Evolutionary conservation across 2,329 filamentous ascomycete species (phyloP).

Genomic region (Talaromyces pinophilus): DNA sequence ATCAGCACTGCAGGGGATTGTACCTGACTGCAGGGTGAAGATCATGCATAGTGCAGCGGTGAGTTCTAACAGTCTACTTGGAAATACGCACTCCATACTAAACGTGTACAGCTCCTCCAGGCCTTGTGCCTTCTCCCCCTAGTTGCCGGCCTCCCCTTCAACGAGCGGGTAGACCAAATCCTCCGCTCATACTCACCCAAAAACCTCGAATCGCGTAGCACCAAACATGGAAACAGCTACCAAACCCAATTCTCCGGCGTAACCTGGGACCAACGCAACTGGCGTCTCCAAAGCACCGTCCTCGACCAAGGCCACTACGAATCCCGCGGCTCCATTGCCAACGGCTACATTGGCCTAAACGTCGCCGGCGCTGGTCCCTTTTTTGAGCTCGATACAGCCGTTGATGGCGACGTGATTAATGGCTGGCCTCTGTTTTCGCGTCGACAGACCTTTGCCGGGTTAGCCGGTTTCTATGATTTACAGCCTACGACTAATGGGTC

Average conservation of each 20-base stretch:
- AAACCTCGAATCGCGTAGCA: not conserved
- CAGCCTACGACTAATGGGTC: conserved; percentile 60
- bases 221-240: not conserved
- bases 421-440: conserved; percentile 68
- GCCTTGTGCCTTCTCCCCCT: conserved; percentile 14
- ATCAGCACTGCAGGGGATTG: conserved; percentile 2
- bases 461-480: conserved; percentile 66
- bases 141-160: conserved; percentile 1
- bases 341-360: conserved; percentile 66
- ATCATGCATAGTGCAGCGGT: conserved; percentile 14
- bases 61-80: not conserved
- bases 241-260: conserved; percentile 54
- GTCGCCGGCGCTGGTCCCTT: conserved; percentile 65
- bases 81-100: not conserved
- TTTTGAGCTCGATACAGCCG: conserved; percentile 58
- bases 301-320: conserved; percentile 62
- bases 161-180: conserved; percentile 13
- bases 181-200: conserved; percentile 3
- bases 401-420: conserved; percentile 57
- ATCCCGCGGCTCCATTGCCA: conserved; percentile 61
- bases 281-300: conserved; percentile 56
- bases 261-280: conserved; percentile 61
- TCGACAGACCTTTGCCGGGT: conserved; percentile 66
- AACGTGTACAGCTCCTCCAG: not conserved
- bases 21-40: not conserved